Percentiles rank a stretch among this genome's conserved stretches.
Conservation (phyloP, 2,329 filamentous ascomycete species). For the Calonectria pauciramosa region DNA sequence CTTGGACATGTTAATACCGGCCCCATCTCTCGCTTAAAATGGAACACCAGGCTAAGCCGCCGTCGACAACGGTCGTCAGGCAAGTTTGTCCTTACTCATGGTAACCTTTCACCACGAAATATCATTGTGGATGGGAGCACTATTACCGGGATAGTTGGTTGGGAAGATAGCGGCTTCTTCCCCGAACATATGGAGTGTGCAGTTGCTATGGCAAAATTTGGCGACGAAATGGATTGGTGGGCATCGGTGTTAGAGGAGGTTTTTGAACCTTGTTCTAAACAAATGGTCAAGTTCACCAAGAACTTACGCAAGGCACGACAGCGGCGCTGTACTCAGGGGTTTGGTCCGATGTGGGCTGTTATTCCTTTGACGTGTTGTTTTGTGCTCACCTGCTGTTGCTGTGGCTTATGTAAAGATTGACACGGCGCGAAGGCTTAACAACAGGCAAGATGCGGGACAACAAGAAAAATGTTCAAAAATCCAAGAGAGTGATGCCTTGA, state of each 20-base stretch:
- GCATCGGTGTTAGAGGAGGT: background rate
- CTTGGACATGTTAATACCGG: too few species aligned
- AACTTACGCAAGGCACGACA: too few species aligned
- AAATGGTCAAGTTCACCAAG: background rate
- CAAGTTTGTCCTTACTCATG: background rate
- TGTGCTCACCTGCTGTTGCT: background rate
- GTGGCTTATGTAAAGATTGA: background rate
- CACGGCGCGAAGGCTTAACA: too few species aligned
- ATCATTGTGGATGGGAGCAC: background rate
- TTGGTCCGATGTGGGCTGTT: background rate
- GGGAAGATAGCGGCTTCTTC: slow-evolving; percentile 1
- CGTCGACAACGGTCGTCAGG: background rate
- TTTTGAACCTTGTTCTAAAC: background rate
- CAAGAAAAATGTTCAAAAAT: too few species aligned
- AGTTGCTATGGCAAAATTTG: background rate
- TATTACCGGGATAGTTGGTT: background rate
- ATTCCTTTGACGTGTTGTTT: background rate
- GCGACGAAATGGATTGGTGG: background rate
- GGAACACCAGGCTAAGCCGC: background rate
- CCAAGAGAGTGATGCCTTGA: too few species aligned
- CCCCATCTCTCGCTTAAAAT: background rate
- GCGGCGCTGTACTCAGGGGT: too few species aligned
- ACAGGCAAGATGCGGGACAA: too few species aligned
- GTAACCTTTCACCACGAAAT: background rate
- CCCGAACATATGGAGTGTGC: background rate